Evolutionary conservation across 108 stramenopile genomes (phyloP).

Genomic region (Discostella stelligeroides): DNA sequence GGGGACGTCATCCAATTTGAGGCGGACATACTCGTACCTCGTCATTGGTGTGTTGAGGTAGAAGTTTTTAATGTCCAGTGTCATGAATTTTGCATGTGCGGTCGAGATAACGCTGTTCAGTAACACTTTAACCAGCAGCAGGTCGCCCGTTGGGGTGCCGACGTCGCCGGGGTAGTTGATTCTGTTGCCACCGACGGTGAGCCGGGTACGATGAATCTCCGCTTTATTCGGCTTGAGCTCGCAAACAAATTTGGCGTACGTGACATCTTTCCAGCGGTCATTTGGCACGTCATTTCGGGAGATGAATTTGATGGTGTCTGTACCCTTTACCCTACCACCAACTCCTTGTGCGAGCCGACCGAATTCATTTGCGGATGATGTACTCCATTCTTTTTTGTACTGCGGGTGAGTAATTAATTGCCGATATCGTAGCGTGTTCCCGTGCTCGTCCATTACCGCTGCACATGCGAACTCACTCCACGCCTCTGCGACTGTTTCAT

Average conservation of each 20-base stretch:
- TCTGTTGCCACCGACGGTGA: constrained; percentile 14
- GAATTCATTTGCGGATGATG: constrained; percentile 1
- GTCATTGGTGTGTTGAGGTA: constrained; percentile 41
- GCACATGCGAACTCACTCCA: not conserved
- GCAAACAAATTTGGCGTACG: not conserved
- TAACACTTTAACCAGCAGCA: not conserved
- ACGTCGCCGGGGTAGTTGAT: no score
- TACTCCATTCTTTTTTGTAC: not conserved
- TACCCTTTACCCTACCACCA: not conserved
- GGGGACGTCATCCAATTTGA: constrained; percentile 18
- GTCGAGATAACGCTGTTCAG: constrained; percentile 16
- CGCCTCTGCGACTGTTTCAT: no score
- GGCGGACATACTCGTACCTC: constrained; percentile 42
- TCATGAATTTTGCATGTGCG: constrained; percentile 24
- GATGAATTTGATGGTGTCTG: not conserved
- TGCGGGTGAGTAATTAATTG: not conserved
- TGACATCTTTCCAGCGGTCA: not conserved
- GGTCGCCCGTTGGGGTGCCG: constrained; percentile 1
- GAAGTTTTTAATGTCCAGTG: no score
- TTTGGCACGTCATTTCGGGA: not conserved
- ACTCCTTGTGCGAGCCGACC: not conserved
- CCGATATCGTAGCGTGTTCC: not conserved
- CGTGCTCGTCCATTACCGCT: not conserved
- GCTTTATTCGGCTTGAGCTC: not conserved
- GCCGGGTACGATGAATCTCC: not conserved